Conservation (phyloP, 148 eudicot genomes). For the Rhododendron vialii region DNA sequence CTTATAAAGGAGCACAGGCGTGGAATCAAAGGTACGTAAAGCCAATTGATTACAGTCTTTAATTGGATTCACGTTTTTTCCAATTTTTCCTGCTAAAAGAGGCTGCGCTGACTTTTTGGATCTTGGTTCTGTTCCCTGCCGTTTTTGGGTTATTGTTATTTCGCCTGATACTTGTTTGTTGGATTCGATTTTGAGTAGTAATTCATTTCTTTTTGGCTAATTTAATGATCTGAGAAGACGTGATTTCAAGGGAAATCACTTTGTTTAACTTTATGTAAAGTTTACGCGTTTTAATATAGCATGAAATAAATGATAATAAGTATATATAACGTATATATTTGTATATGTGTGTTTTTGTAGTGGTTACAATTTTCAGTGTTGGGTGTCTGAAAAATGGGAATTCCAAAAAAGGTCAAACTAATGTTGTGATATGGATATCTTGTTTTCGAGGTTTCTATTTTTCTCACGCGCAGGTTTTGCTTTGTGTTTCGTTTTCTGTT, state of each 20-base stretch:
- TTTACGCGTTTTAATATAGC: not conserved
- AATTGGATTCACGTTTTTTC: not conserved
- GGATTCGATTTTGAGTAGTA: not conserved
- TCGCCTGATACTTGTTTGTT: not conserved
- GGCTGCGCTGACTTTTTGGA: not conserved
- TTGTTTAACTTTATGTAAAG: not conserved
- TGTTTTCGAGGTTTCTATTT: not conserved
- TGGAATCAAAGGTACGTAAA: not conserved
- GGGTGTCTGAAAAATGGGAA: not conserved
- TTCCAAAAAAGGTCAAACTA: not conserved
- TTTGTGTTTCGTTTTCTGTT: not conserved
- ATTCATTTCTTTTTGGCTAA: not conserved
- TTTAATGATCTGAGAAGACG: not conserved
- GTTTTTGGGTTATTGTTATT: not conserved
- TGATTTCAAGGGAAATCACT: not conserved
- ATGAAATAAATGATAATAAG: too few species aligned
- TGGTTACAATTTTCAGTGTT: not conserved
- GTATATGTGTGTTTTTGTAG: not conserved
- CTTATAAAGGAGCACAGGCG: not conserved
- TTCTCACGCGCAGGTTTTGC: not conserved
- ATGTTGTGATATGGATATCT: not conserved
- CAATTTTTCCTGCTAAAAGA: not conserved
- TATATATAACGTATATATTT: not conserved
- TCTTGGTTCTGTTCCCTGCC: not conserved
- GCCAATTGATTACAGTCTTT: not conserved